Percentiles rank a stretch among this genome's conserved stretches.
Conservation (phyloP, 2,329 filamentous ascomycete genomes). For the Exophiala sp. region DNA sequence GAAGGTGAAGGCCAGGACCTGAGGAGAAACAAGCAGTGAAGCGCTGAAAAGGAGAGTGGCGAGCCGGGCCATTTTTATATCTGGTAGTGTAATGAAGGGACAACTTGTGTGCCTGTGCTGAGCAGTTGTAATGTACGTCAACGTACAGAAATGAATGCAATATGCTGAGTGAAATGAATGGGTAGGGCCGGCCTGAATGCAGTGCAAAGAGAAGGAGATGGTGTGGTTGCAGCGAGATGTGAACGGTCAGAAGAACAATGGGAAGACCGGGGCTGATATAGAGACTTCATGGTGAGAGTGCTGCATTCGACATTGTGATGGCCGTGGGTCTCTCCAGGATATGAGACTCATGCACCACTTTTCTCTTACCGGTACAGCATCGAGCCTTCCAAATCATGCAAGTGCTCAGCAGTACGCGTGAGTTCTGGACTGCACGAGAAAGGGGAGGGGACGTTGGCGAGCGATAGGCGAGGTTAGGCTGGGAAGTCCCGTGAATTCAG, state of each 20-base stretch:
- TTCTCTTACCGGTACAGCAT: slow-evolving; percentile 16
- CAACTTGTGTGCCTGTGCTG: slow-evolving; percentile 3
- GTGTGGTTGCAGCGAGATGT: not conserved
- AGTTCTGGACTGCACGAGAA: not conserved
- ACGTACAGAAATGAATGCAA: not conserved
- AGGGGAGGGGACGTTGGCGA: not conserved
- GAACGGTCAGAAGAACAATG: not conserved
- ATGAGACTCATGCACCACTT: slow-evolving; percentile 17
- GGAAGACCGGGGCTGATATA: not conserved
- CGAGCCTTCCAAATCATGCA: not conserved
- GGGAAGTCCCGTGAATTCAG: too few relatives aligned
- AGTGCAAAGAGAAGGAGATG: slow-evolving; percentile 1
- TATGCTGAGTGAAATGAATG: slow-evolving; percentile 8
- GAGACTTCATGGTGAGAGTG: slow-evolving; percentile 10
- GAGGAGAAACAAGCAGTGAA: slow-evolving; percentile 11
- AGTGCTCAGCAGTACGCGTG: not conserved
- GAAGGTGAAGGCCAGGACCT: slow-evolving; percentile 11
- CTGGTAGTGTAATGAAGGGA: slow-evolving; percentile 7
- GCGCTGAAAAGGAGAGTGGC: slow-evolving; percentile 8
- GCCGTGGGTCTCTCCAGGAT: not conserved
- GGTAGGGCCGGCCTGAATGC: slow-evolving; percentile 18
- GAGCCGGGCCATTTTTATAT: slow-evolving; percentile 17
- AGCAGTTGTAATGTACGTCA: not conserved
- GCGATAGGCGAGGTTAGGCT: not conserved
- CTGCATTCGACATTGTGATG: not conserved